Evolutionary conservation across 768 basidiomycete genomes (phyloP).

Genomic region (Clitopilus hobsonii): DNA sequence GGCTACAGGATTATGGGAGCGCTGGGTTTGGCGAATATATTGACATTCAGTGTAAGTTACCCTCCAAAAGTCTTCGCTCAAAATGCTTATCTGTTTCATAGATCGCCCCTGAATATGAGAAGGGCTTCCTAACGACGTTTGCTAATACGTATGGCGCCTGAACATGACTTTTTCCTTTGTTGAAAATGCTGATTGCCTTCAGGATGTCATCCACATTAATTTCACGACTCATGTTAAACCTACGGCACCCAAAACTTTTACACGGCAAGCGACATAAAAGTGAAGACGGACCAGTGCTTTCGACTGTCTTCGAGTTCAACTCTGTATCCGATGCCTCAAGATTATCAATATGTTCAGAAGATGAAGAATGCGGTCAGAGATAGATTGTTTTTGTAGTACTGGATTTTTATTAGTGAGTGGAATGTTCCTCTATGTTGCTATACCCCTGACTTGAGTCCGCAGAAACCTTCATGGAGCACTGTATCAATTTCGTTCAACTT

Average conservation of each 20-base stretch:
- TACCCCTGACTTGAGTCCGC: no score
- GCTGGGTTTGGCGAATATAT: slow-evolving; percentile 13
- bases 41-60: slow-evolving; percentile 17
- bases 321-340: slow-evolving; percentile 3
- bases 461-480: background rate
- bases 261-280: background rate
- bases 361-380: background rate
- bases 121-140: slow-evolving; percentile 17
- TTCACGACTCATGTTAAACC: slow-evolving; percentile 27
- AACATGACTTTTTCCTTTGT: no score
- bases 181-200: background rate
- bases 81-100: background rate
- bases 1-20: slow-evolving; percentile 17
- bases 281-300: slow-evolving; percentile 12
- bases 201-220: slow-evolving; percentile 26
- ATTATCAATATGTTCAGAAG: background rate
- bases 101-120: slow-evolving; percentile 11
- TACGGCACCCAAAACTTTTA: slow-evolving; percentile 21
- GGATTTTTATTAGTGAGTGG: background rate
- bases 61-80: background rate
- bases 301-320: slow-evolving; percentile 13
- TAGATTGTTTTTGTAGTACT: background rate
- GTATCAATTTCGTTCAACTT: background rate
- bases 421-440: no score
- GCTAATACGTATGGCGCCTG: slow-evolving; percentile 19